A percentile compares a stretch with the other conserved stretches of the same genome.
phyloP scores from a whole-genome alignment of 176 grass and related monocot genomes.

The Avena sativa region DNA sequence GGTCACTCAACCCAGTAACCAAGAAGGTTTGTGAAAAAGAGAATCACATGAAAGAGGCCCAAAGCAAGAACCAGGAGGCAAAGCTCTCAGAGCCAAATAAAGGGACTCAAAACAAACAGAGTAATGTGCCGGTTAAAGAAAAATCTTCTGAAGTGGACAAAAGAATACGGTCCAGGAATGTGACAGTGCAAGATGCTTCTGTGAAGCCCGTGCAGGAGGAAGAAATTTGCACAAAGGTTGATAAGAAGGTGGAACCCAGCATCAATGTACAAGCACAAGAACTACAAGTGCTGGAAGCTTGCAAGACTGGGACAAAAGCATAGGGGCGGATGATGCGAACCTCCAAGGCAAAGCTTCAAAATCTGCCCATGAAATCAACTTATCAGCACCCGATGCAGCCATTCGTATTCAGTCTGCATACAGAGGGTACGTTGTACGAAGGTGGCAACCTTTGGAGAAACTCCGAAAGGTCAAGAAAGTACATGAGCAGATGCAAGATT shows the following conservation, averaged over 20 bases:
- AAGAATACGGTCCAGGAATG: conserved; percentile 4
- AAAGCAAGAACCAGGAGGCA: conserved; percentile 31
- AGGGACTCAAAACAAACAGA: conserved; percentile 8
- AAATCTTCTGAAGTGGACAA: conserved; percentile 26
- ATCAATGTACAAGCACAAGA: neutral
- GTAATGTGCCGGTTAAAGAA: conserved; percentile 33
- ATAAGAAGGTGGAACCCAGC: conserved; percentile 24
- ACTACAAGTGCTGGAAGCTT: conserved; percentile 3
- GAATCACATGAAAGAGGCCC: conserved; percentile 32
- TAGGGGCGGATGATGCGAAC: conserved; percentile 15
- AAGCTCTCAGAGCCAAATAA: conserved; percentile 26
- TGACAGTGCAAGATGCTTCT: conserved; percentile 23
- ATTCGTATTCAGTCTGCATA: conserved; percentile 72
- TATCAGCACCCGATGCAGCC: conserved; percentile 58
- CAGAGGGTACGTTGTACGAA: conserved; percentile 75
- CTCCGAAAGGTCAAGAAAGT: conserved; percentile 63
- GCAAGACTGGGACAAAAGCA: conserved; percentile 33
- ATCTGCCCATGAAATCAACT: conserved; percentile 1
- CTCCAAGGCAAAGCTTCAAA: conserved; percentile 30
- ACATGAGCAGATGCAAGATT: conserved; percentile 48
- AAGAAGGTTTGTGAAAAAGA: conserved; percentile 32
- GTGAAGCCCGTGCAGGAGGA: conserved; percentile 30
- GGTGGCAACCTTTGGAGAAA: conserved; percentile 75
- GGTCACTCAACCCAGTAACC: conserved; percentile 41
- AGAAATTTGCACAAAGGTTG: conserved; percentile 7